Conservation (phyloP, 1,284 basidiomycete genomes). For the Sporisorium sorghi region DNA sequence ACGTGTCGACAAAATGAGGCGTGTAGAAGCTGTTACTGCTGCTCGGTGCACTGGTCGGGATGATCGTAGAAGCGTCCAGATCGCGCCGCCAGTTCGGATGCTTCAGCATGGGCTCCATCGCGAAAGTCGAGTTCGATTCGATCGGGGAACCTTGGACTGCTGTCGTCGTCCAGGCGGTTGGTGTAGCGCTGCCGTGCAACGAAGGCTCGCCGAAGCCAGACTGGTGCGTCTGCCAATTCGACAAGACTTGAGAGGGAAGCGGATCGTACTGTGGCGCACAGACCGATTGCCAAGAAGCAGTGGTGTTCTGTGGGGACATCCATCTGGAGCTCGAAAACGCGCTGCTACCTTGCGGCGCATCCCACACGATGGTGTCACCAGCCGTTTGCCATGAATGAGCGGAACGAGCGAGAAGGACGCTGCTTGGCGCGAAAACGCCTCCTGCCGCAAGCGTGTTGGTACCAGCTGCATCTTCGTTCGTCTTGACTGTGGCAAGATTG, state of each 20-base stretch:
- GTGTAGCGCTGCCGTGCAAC: neutral
- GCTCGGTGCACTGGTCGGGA: neutral
- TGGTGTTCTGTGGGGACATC: neutral
- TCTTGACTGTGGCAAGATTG: neutral
- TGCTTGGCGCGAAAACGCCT: neutral
- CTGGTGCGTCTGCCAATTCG: neutral
- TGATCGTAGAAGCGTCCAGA: neutral
- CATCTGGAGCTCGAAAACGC: neutral
- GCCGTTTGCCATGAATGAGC: neutral
- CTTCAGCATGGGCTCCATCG: conserved; percentile 14
- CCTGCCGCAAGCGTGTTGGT: neutral
- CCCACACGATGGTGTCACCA: neutral
- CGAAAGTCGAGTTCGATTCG: neutral
- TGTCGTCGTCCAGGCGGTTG: neutral
- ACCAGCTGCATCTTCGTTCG: neutral
- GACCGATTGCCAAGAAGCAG: neutral
- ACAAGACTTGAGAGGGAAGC: too few relatives aligned
- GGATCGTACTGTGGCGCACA: neutral
- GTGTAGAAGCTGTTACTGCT: neutral
- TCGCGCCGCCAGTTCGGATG: conserved; percentile 33
- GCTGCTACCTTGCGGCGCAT: neutral
- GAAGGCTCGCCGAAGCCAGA: conserved; percentile 1
- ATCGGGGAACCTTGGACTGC: too few relatives aligned
- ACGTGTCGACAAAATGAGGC: conserved; percentile 10
- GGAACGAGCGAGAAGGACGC: neutral